Percentiles rank a stretch among this genome's conserved stretches.
Conservation (phyloP, 805 yeast genomes). For the Kockiozyma suomiensis region DNA sequence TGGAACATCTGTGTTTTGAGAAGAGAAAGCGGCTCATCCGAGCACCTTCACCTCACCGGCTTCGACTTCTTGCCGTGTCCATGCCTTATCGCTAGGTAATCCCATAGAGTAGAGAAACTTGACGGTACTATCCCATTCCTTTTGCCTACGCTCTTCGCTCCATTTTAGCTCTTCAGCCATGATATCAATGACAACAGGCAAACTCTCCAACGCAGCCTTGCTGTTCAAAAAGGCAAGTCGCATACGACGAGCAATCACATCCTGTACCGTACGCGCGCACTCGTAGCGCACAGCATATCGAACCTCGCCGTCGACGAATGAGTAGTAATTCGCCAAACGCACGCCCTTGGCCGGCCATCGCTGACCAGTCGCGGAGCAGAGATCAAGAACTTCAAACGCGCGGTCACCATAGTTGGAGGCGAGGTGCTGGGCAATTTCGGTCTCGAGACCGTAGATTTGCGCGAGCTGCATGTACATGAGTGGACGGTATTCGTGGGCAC, state of each 20-base stretch:
- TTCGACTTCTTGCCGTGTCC: conserved; percentile 25
- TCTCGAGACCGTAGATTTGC: conserved; percentile 73
- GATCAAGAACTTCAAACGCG: conserved; percentile 66
- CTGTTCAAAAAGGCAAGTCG: conserved; percentile 91
- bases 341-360: conserved; percentile 43
- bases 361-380: conserved; percentile 43
- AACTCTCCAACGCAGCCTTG: conserved; percentile 74
- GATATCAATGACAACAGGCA: conserved; percentile 81
- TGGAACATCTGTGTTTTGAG: too few relatives aligned
- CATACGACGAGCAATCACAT: conserved; percentile 89
- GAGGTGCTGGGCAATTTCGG: conserved; percentile 76
- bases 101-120: conserved; percentile 48
- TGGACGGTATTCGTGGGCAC: conserved; percentile 78
- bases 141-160: conserved; percentile 60
- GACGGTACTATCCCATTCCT: conserved; percentile 47
- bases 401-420: conserved; percentile 88
- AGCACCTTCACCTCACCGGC: conserved; percentile 8
- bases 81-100: conserved; percentile 32
- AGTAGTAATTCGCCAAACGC: conserved; percentile 63
- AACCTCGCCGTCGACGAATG: conserved; percentile 83
- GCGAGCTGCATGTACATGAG: conserved; percentile 76
- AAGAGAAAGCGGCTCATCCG: too few relatives aligned
- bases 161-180: conserved; percentile 81
- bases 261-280: conserved; percentile 84
- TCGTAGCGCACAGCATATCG: conserved; percentile 79